These are phyloP conservation scores for Parachlorella kessleri DNA, from an alignment of 139 green algal genomes.

Conservation along the genomic window DNA sequence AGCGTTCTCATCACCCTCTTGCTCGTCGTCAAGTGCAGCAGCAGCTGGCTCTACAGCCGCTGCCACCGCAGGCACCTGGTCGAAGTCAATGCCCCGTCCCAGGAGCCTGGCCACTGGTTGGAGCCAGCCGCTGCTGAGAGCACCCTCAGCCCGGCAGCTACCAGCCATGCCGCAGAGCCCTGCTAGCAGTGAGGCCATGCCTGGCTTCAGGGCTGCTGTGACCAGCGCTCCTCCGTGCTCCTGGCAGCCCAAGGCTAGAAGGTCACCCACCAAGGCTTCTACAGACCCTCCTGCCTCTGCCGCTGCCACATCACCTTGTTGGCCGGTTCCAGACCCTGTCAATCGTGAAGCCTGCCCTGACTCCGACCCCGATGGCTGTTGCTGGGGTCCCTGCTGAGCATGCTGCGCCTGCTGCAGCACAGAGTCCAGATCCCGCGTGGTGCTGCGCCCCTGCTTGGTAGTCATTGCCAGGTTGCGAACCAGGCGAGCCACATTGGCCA, in stretches of 20 bases:
- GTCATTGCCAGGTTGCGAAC: neutral
- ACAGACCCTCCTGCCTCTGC: neutral
- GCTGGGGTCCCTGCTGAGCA: neutral
- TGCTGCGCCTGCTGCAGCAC: neutral
- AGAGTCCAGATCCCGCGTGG: neutral
- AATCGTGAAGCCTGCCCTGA: too few species aligned
- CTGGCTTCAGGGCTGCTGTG: neutral
- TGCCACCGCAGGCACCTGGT: neutral
- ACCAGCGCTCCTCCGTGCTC: neutral
- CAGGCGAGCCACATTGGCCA: neutral
- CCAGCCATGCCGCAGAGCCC: slow-evolving; percentile 6
- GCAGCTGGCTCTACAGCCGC: too few species aligned
- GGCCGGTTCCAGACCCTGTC: too few species aligned
- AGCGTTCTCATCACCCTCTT: too few species aligned
- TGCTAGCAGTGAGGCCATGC: neutral
- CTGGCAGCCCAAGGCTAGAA: slow-evolving; percentile 1
- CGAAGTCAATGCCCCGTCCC: neutral
- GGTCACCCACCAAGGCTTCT: neutral
- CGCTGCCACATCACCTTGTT: neutral
- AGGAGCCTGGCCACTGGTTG: slow-evolving; percentile 1
- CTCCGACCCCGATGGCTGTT: neutral
- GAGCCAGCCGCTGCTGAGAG: slow-evolving; percentile 2
- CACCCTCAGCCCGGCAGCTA: neutral
- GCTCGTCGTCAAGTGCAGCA: too few species aligned
- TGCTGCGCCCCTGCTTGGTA: neutral